Conservation (phyloP, 2,329 filamentous ascomycete genomes). For the Fusarium solani-melongenae region DNA sequence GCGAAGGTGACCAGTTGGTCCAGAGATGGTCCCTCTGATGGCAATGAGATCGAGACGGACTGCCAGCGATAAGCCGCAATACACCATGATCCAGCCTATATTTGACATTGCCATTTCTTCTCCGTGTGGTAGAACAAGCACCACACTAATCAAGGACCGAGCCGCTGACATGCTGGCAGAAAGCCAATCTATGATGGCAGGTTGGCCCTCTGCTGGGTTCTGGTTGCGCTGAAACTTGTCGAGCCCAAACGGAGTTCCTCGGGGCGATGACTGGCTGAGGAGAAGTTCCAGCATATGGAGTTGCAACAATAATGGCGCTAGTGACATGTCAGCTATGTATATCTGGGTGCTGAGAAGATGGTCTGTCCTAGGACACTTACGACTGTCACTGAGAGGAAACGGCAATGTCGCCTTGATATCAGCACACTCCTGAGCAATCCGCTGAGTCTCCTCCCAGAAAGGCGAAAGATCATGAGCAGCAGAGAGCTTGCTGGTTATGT, state of each 20-base stretch:
- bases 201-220: slow-evolving; percentile 17
- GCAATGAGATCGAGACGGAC: slow-evolving; percentile 45
- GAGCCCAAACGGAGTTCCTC: slow-evolving; percentile 41
- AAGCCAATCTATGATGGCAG: slow-evolving; percentile 35
- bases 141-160: slow-evolving; percentile 37
- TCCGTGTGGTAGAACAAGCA: slow-evolving; percentile 37
- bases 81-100: slow-evolving; percentile 46
- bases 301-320: slow-evolving; percentile 43
- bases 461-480: background rate
- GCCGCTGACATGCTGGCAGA: slow-evolving; percentile 45
- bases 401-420: slow-evolving; percentile 34
- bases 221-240: slow-evolving; percentile 30
- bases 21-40: slow-evolving; percentile 22
- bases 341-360: accelerated
- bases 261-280: slow-evolving; percentile 42
- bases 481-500: slow-evolving; percentile 14
- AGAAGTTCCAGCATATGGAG: slow-evolving; percentile 44
- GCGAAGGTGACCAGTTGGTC: slow-evolving; percentile 38
- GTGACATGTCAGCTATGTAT: background rate
- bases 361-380: slow-evolving; percentile 22
- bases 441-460: slow-evolving; percentile 16
- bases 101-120: slow-evolving; percentile 45
- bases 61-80: slow-evolving; percentile 45
- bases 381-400: slow-evolving; percentile 45
- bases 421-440: slow-evolving; percentile 10